Conservation (phyloP, 1,284 basidiomycete genomes). For the Puccinia hordei region DNA sequence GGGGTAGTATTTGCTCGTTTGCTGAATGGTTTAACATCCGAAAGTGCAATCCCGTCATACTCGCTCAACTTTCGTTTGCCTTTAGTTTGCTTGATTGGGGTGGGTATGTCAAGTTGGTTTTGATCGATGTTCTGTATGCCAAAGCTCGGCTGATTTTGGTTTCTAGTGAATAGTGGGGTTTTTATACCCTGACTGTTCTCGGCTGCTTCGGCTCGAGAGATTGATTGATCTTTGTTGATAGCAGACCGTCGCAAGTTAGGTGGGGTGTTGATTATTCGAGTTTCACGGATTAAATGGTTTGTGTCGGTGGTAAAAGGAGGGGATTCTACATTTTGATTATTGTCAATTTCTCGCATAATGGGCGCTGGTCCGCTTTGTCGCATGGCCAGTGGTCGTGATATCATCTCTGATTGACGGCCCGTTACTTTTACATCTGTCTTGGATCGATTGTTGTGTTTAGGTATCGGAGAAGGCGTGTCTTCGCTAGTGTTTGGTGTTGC, state of each 20-base stretch:
- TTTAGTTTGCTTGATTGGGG: not conserved
- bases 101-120: not conserved
- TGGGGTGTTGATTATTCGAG: not conserved
- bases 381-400: not conserved
- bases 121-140: not conserved
- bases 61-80: slow-evolving; percentile 19
- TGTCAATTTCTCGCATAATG: not conserved
- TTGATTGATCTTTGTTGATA: not conserved
- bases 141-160: not conserved
- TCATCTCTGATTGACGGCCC: not conserved
- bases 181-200: not conserved
- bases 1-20: not conserved
- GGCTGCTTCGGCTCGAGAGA: not conserved
- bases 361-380: not conserved
- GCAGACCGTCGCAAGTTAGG: not conserved
- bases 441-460: not conserved
- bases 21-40: not conserved
- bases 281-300: not conserved
- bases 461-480: not conserved
- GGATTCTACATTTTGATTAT: not conserved
- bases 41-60: not conserved
- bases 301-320: not conserved
- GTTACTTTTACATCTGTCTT: not conserved
- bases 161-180: not conserved
- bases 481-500: not conserved